phyloP scores from a whole-genome alignment of 2,329 filamentous ascomycete genomes.

The Cladobotryum protrusum region DNA sequence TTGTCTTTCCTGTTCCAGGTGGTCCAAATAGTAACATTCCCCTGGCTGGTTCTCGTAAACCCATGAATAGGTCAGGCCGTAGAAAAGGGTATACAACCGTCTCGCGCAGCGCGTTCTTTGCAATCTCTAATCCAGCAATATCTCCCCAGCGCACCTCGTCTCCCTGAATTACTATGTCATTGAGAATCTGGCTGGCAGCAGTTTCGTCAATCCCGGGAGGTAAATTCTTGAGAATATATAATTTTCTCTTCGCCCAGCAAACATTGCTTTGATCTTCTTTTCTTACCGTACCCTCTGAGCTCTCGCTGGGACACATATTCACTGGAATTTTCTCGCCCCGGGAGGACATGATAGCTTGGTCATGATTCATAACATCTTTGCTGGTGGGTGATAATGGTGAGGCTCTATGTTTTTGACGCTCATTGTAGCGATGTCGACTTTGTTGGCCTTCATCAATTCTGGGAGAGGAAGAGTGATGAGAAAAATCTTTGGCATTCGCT shows the following conservation, averaged over 20 bases:
- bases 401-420: background rate
- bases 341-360: constrained; percentile 4
- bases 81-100: constrained; percentile 96
- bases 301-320: constrained; percentile 41
- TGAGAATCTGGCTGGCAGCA: constrained; percentile 86
- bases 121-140: constrained; percentile 81
- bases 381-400: constrained; percentile 21
- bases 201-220: constrained; percentile 75
- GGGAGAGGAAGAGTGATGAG: background rate
- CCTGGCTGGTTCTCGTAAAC: constrained; percentile 83
- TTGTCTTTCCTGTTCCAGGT: constrained; percentile 97
- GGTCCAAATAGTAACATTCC: constrained; percentile 96
- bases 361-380: constrained; percentile 16
- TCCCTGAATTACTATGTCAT: constrained; percentile 90
- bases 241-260: constrained; percentile 57
- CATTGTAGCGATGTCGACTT: background rate
- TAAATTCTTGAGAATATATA: constrained; percentile 65
- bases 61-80: constrained; percentile 91
- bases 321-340: constrained; percentile 28
- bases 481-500: background rate
- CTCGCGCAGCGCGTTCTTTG: constrained; percentile 88
- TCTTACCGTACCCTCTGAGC: constrained; percentile 36
- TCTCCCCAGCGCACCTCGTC: constrained; percentile 95
- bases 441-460: background rate
- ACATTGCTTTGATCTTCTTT: constrained; percentile 33